Evolutionary conservation across 2,329 filamentous ascomycete genomes (phyloP), one percentile per base, ranked within the genome.

Genomic region (Macrophomina phaseolina): DNA sequence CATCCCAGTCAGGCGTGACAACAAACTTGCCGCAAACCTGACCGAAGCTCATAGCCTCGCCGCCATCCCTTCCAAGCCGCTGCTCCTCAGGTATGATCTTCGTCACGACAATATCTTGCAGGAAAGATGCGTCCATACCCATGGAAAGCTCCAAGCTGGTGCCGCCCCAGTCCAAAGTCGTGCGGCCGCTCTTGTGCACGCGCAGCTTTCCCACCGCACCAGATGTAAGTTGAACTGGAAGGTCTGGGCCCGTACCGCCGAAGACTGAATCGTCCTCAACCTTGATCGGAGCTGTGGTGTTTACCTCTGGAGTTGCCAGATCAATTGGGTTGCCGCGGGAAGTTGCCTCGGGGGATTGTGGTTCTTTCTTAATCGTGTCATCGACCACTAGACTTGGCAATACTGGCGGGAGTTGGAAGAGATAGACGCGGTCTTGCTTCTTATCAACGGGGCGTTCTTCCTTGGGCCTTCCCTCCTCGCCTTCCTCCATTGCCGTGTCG

Each of bases 1-100:
- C 80, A 55, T 81, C 80, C 85, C 86, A 89, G 73, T 90, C 83
- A 14, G 88, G 88, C 61, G 82, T 85, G 40, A 89, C 84, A 2
- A 89, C 85, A 73, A 89, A 89, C 76, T 89, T 89, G 64, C 85
- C 86, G 75, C 84, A 86, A n/a, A 90, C 81, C 71, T 87, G 83
- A 8, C 87, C 88, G 79, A 90, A 85, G 2, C 83, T 83, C 76
- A 83, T 84, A 45, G 84, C 82, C 66, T 80, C 79, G 1, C 81
- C 82, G 14, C 75, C 77, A 38, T 74, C 71, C 51, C 81, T 77
- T 3, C 71, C 69, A 14, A 68, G 72, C n/a, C 74, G 67, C 48
- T 79, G 75, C 36, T 76, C 73, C 18, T 75, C 73, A 6, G 48
- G 40, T 14, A 74, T 74, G 30, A 71, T 71, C 61, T 72, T 74